Base-by-base conservation (phyloP, 768 basidiomycete species). In the Lactarius tabidus region DNA sequence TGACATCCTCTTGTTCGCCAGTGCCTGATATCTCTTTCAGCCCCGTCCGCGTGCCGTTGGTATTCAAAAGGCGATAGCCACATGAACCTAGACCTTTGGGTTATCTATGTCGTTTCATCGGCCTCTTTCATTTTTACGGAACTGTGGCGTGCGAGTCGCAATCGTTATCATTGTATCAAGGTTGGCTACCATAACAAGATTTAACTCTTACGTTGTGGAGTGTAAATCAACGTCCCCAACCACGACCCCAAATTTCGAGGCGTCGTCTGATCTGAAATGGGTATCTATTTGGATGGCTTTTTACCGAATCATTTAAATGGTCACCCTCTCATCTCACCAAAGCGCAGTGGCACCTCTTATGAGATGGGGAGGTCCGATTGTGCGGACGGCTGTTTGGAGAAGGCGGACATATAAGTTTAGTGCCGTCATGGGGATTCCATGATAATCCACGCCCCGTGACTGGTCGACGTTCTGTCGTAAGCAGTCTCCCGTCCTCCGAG, bases 41-140 rank as follows among this genome's bases (percentile, higher is more conserved):
- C 3, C 70, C 70, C 4, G 1, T 57, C 14, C 66, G 70, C 0
- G 54, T 70, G 28, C 70, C 70, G 36, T 58, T 70, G 28, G 63
- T 67, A n/a, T 70, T 70, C 55, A 67, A 62, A 57, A 63, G 55
- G 60, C 58, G 70, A 52, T 55, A 33, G 36, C 17, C 20, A 4
- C 29, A 8, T 10, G 15, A 20, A 31, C 20, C 28, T 6, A 10
- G 0, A 28, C 6, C 2, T n/a, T n/a, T 36, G 6, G 12, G 51
- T 52, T 12, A 29, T 52, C 14, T 12, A 15, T 53, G 14, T 53
- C 29, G 18, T 53, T 26, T 53, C 28, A 9, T 28, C 15, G 28
- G 8, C n/a, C 43, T 20, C 9, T 35, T 9, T 35, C 43, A 0
- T n/a, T 45, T 53, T 18, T 6, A 18, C 1, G 9, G 28, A 17